A percentile compares a stretch with the other conserved stretches of the same genome.
These are phyloP conservation scores for Candida montana DNA, from an alignment of 805 yeast genomes.

Conservation along the genomic window DNA sequence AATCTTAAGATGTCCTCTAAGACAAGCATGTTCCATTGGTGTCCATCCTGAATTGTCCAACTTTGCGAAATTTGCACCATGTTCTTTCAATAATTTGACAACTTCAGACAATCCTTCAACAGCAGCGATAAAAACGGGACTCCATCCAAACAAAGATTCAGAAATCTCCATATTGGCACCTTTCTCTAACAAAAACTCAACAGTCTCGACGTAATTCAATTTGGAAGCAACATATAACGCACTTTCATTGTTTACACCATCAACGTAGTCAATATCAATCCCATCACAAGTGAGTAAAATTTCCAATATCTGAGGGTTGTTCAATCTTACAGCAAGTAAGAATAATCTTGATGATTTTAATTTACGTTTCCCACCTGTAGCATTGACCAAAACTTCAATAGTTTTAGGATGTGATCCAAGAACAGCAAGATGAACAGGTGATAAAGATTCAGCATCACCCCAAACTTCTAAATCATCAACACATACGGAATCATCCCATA, in stretches of 20 bases:
- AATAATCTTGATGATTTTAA: slow-evolving; percentile 53
- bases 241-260: slow-evolving; percentile 57
- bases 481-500: slow-evolving; percentile 43
- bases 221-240: slow-evolving; percentile 79
- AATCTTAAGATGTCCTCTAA: slow-evolving; percentile 77
- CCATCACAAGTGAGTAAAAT: slow-evolving; percentile 50
- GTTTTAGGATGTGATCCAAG: slow-evolving; percentile 81
- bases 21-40: slow-evolving; percentile 93
- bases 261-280: slow-evolving; percentile 59
- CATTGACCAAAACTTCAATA: slow-evolving; percentile 49
- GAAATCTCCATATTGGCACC: slow-evolving; percentile 73
- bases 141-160: slow-evolving; percentile 85
- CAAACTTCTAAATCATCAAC: slow-evolving; percentile 53
- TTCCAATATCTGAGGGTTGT: slow-evolving; percentile 51
- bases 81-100: slow-evolving; percentile 46
- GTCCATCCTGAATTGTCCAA: slow-evolving; percentile 91
- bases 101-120: slow-evolving; percentile 70
- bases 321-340: slow-evolving; percentile 54
- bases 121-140: slow-evolving; percentile 86
- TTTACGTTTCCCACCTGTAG: slow-evolving; percentile 33
- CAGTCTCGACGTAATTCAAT: slow-evolving; percentile 48
- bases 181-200: slow-evolving; percentile 45
- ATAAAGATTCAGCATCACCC: slow-evolving; percentile 69
- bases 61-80: slow-evolving; percentile 48
- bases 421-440: slow-evolving; percentile 82